phyloP scores from a whole-genome alignment of 495 filamentous ascomycete genomes.

The Haplographium delicatum region DNA sequence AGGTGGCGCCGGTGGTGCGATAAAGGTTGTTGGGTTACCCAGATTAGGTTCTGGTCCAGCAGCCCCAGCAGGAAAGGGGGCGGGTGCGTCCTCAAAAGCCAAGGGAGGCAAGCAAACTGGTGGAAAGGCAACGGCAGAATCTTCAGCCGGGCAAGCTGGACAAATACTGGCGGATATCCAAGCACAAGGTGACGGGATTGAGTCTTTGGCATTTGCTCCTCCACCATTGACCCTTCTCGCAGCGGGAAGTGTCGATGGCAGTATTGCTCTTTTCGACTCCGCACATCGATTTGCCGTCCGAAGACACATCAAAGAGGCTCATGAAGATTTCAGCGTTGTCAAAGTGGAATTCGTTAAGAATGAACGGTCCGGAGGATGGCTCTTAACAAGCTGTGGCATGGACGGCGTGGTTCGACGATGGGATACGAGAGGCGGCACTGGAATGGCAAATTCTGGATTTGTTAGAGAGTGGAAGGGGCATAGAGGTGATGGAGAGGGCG shows the following conservation, averaged over 20 bases:
- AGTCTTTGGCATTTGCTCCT: slow-evolving; percentile 79
- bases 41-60: slow-evolving; percentile 43
- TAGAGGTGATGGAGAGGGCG: slow-evolving; percentile 71
- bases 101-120: slow-evolving; percentile 35
- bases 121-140: slow-evolving; percentile 34
- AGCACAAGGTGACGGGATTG: slow-evolving; percentile 71
- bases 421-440: slow-evolving; percentile 78
- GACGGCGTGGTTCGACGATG: slow-evolving; percentile 83
- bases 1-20: slow-evolving; percentile 79
- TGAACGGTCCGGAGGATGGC: slow-evolving; percentile 39
- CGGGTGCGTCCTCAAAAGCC: slow-evolving; percentile 38
- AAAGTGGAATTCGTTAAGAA: slow-evolving; percentile 80
- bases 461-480: slow-evolving; percentile 81
- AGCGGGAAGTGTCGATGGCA: slow-evolving; percentile 84
- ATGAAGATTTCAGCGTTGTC: slow-evolving; percentile 79
- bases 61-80: slow-evolving; percentile 30
- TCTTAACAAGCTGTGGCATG: slow-evolving; percentile 78
- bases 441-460: slow-evolving; percentile 53
- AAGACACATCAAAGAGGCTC: slow-evolving; percentile 70
- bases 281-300: slow-evolving; percentile 77
- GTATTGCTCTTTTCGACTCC: slow-evolving; percentile 81
- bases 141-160: slow-evolving; percentile 59
- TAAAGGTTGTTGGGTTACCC: slow-evolving; percentile 80
- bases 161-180: slow-evolving; percentile 64
- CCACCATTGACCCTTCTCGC: slow-evolving; percentile 74